These are phyloP conservation scores for Vaccinium myrtillus DNA, from an alignment of 148 eudicot genomes.

Conservation along the genomic window DNA sequence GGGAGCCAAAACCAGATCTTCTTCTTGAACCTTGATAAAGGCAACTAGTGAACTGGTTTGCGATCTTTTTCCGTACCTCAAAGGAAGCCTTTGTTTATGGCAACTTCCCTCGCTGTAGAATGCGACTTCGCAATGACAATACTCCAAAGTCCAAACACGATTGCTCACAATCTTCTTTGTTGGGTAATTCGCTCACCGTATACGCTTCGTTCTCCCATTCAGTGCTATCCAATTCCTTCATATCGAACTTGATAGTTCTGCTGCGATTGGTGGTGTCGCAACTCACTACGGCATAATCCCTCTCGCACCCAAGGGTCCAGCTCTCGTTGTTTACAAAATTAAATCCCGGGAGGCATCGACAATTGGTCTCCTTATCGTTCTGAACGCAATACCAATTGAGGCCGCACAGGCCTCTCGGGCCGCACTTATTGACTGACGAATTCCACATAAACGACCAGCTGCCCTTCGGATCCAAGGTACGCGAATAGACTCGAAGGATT, in stretches of 20 bases:
- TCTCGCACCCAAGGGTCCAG: conserved; percentile 27
- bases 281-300: conserved; percentile 19
- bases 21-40: conserved; percentile 7
- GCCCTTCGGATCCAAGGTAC: not conserved
- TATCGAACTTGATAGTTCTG: too few species aligned
- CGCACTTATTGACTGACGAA: conserved; percentile 19
- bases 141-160: conserved; percentile 10
- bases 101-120: not conserved
- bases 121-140: conserved; percentile 18
- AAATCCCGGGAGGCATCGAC: conserved; percentile 38
- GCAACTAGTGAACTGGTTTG: not conserved
- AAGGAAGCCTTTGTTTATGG: conserved; percentile 15
- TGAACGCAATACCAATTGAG: conserved; percentile 27
- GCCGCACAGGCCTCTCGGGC: conserved; percentile 33
- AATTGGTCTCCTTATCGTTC: conserved; percentile 3
- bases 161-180: conserved; percentile 5
- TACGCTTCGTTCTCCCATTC: too few species aligned
- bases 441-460: conserved; percentile 22
- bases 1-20: not conserved
- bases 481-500: conserved; percentile 33
- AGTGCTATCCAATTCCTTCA: too few species aligned
- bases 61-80: conserved; percentile 11
- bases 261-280: conserved; percentile 2
- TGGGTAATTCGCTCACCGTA: not conserved
- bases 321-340: conserved; percentile 13